Conservation (phyloP, 805 yeast genomes). For the Hanseniaspora thailandica region DNA sequence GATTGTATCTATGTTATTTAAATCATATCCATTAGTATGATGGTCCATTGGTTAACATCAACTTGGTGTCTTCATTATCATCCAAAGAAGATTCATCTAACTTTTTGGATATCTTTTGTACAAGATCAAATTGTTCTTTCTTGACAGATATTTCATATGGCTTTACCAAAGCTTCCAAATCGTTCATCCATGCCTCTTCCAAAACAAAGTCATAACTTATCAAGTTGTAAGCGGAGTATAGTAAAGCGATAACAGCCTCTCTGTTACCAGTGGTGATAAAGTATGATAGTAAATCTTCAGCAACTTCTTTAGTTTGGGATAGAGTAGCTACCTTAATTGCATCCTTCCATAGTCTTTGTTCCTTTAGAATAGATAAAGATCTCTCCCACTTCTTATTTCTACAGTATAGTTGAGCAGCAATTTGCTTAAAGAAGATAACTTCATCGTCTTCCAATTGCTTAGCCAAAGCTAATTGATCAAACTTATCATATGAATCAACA, state of each 20-base stretch:
- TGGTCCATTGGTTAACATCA: slow-evolving; percentile 76
- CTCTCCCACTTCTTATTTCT: slow-evolving; percentile 89
- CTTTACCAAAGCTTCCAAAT: slow-evolving; percentile 70
- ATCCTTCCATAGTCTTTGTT: slow-evolving; percentile 89
- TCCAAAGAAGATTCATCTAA: slow-evolving; percentile 54
- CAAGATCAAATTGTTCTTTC: slow-evolving; percentile 61
- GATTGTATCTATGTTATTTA: no score
- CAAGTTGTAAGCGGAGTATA: slow-evolving; percentile 73
- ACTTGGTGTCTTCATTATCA: slow-evolving; percentile 52
- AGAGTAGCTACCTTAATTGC: slow-evolving; percentile 84
- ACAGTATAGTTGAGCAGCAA: slow-evolving; percentile 86
- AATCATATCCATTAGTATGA: no score
- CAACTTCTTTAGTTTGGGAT: slow-evolving; percentile 66
- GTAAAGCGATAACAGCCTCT: slow-evolving; percentile 84
- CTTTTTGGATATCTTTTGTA: slow-evolving; percentile 56
- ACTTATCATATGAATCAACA: slow-evolving; percentile 81
- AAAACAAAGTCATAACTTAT: slow-evolving; percentile 71
- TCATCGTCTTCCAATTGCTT: slow-evolving; percentile 85
- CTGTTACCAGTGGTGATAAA: slow-evolving; percentile 95
- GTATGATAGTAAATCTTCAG: slow-evolving; percentile 77
- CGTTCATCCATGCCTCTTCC: slow-evolving; percentile 85
- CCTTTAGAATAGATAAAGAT: slow-evolving; percentile 76
- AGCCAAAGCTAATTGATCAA: slow-evolving; percentile 85
- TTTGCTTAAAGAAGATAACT: slow-evolving; percentile 84
- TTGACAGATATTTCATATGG: slow-evolving; percentile 82